Conservation (phyloP, 768 basidiomycete genomes). For the Chalciporus piperatus region DNA sequence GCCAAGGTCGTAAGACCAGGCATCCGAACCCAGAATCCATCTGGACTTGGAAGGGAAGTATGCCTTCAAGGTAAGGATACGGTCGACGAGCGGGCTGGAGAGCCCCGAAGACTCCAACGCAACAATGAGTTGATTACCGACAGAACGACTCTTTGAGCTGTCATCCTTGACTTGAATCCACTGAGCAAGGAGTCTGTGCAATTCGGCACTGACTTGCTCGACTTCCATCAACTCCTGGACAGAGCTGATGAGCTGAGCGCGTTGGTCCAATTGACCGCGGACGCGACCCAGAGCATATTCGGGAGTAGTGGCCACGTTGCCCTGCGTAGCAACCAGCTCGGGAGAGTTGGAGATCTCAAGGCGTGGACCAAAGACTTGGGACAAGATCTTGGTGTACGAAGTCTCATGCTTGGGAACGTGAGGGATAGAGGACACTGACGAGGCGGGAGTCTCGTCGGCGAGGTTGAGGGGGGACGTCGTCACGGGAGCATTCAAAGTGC, state of each 20-base stretch:
- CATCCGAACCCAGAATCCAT: conserved; percentile 98
- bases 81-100: conserved; percentile 45
- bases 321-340: conserved; percentile 62
- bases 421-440: conserved; percentile 35
- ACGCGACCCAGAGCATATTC: conserved; percentile 94
- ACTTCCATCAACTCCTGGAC: conserved; percentile 66
- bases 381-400: conserved; percentile 87
- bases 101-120: conserved; percentile 42
- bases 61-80: conserved; percentile 56
- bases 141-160: conserved; percentile 50
- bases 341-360: conserved; percentile 88
- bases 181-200: conserved; percentile 70
- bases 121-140: conserved; percentile 57
- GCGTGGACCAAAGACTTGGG: conserved; percentile 73
- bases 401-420: conserved; percentile 88
- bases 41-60: conserved; percentile 70
- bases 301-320: conserved; percentile 80
- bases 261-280: conserved; percentile 74
- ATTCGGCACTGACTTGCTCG: conserved; percentile 44
- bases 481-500: conserved; percentile 36
- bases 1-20: conserved; percentile 97
- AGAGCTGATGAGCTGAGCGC: conserved; percentile 61
- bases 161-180: conserved; percentile 84
- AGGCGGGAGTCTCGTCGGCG: conserved; percentile 34
- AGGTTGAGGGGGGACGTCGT: conserved; percentile 47